phyloP scores from a whole-genome alignment of 768 basidiomycete species.

The Epithele typhae region DNA sequence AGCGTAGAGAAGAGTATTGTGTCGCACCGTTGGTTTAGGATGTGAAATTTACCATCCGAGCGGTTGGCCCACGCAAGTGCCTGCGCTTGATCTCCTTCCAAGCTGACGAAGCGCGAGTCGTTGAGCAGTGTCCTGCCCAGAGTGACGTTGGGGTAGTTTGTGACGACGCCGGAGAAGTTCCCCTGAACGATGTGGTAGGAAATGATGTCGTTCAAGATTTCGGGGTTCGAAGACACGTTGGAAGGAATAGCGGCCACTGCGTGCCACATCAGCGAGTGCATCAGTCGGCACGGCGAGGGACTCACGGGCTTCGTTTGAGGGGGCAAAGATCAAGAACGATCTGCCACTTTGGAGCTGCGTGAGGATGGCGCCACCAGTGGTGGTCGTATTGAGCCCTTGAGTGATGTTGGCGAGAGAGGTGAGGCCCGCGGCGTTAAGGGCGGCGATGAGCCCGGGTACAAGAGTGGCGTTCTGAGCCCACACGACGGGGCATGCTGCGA shows the following conservation, averaged over 20 bases:
- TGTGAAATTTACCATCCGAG: conserved; percentile 34
- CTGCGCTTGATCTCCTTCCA: conserved; percentile 53
- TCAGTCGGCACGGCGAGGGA: conserved; percentile 54
- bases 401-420: conserved; percentile 38
- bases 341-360: conserved; percentile 35
- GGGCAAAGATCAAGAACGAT: conserved; percentile 51
- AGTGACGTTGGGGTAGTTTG: conserved; percentile 52
- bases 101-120: conserved; percentile 39
- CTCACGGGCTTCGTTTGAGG: conserved; percentile 51
- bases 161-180: conserved; percentile 40
- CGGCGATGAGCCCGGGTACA: conserved; percentile 30
- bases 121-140: conserved; percentile 61
- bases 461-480: conserved; percentile 29
- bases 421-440: conserved; percentile 38
- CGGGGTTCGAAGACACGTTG: conserved; percentile 35
- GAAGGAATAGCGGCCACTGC: conserved; percentile 17
- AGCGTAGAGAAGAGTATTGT: background rate
- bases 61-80: conserved; percentile 45
- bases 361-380: conserved; percentile 41
- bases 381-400: conserved; percentile 38
- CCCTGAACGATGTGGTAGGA: conserved; percentile 57
- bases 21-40: conserved; percentile 40
- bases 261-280: conserved; percentile 40
- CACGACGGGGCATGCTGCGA: background rate
- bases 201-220: conserved; percentile 41